Conservation (phyloP, 805 yeast species). For the Pichia kluyveri region DNA sequence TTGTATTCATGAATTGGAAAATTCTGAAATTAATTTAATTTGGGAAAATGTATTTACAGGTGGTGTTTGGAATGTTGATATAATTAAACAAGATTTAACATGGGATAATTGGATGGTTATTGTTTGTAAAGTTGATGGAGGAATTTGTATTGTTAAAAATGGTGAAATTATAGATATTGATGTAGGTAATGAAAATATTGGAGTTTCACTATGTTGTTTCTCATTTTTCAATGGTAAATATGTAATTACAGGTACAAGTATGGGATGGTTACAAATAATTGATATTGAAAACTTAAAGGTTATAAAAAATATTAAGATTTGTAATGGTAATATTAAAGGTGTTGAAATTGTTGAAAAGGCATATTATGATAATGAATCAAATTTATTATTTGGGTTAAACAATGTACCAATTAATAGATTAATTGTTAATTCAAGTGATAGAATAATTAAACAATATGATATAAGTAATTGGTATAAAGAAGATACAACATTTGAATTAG, state of each 20-base stretch:
- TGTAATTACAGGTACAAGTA: constrained; percentile 68
- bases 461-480: constrained; percentile 26
- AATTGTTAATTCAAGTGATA: constrained; percentile 69
- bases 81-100: background rate
- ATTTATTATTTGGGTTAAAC: constrained; percentile 2
- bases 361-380: background rate
- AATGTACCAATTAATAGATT: constrained; percentile 38
- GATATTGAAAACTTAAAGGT: constrained; percentile 22
- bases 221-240: constrained; percentile 35
- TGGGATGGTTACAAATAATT: constrained; percentile 63
- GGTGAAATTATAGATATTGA: constrained; percentile 12
- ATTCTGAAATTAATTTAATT: constrained; percentile 26
- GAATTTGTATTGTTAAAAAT: constrained; percentile 3
- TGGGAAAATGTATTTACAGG: constrained; percentile 9
- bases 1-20: constrained; percentile 67
- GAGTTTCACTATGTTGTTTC: constrained; percentile 5
- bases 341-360: constrained; percentile 44
- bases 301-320: constrained; percentile 39
- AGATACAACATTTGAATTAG: constrained; percentile 30
- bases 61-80: constrained; percentile 7
- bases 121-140: constrained; percentile 3
- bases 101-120: constrained; percentile 4
- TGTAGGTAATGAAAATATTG: constrained; percentile 3
- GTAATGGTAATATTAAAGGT: constrained; percentile 65
- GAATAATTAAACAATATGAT: constrained; percentile 57